Base-by-base conservation (phyloP, 306 rosid species). In the Inga leiocalycina region DNA sequence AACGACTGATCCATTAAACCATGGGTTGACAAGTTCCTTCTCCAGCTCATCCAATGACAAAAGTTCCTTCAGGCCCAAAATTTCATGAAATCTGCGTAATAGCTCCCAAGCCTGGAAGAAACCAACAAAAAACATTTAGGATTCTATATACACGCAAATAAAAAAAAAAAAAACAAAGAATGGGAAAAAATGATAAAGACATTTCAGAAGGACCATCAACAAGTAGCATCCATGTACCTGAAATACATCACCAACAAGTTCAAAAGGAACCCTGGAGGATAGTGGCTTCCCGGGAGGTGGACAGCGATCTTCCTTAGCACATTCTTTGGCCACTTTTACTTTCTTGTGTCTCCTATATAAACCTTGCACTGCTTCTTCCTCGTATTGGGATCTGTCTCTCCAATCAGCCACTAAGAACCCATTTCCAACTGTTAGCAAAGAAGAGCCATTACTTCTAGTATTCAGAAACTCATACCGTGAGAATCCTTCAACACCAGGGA, bases 271-370 rank as follows among this genome's bases (percentile, higher is more conserved):
- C 83, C 81, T 89, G 35, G 77, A 89, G 90, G 94, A 92, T 83
- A 97, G 77, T 61, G 89, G 88, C 84, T 89, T 97, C 86, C 98
- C 99, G 67, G 85, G 90, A 88, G 99, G 99, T 74, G 95, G 99
- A 84, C 80, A 76, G 65, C 75, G 87, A 74, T 84, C 84, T 80
- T 84, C 86, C 85, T 77, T 76, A 44, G 76, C 52, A 44, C 71
- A 73, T 37, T 79, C 85, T 74, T 88, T 83, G 52, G 75, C 84
- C 84, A 88, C 85, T 82, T 83, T 89, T 17, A 85, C 88, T 81
- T 87, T 91, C 85, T 87, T 92, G 44, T 83, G 76, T 77, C 88
- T 87, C 87, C 88, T 84, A 78, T 84, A 91, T 80, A 91, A 88
- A 81, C 86, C 89, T 64, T 85, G 76, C 69, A 83, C 66, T 48